Conservation (phyloP, 768 basidiomycete species). For the Hysterangium stoloniferum region DNA sequence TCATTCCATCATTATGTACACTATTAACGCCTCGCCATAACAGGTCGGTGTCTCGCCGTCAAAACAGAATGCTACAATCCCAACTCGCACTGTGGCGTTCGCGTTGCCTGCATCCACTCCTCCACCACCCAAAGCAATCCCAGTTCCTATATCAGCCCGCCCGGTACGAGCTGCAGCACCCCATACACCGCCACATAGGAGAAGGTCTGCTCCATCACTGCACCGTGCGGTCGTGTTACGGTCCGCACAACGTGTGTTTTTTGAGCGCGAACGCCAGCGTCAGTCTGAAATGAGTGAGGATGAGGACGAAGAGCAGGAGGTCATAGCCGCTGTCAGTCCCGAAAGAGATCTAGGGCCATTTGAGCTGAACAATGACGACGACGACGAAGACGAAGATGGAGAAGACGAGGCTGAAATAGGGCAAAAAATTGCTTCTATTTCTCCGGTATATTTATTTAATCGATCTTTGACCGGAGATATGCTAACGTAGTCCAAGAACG, state of each 20-base stretch:
- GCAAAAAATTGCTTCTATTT: background rate
- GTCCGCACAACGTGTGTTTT: conserved; percentile 54
- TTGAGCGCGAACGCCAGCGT: conserved; percentile 32
- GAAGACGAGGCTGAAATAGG: background rate
- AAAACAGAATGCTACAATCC: conserved; percentile 9
- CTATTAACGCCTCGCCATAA: background rate
- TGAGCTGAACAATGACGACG: background rate
- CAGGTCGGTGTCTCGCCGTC: conserved; percentile 7
- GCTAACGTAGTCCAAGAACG: background rate
- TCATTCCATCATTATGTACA: background rate
- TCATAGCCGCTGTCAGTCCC: conserved; percentile 15
- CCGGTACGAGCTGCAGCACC: conserved; percentile 15
- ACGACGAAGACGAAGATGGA: background rate
- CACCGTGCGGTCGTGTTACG: conserved; percentile 66
- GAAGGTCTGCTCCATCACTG: conserved; percentile 37
- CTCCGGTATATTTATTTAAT: no score
- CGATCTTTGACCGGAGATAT: background rate
- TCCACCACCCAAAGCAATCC: conserved; percentile 14
- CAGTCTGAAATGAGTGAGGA: conserved; percentile 25
- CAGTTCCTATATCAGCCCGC: conserved; percentile 15
- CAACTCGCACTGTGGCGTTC: conserved; percentile 11
- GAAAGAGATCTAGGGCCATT: conserved; percentile 14
- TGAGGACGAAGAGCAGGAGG: conserved; percentile 26
- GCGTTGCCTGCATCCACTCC: conserved; percentile 13
- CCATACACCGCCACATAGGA: conserved; percentile 21